phyloP scores from a whole-genome alignment of 345 rosid genomes.

The Salix exigua region DNA sequence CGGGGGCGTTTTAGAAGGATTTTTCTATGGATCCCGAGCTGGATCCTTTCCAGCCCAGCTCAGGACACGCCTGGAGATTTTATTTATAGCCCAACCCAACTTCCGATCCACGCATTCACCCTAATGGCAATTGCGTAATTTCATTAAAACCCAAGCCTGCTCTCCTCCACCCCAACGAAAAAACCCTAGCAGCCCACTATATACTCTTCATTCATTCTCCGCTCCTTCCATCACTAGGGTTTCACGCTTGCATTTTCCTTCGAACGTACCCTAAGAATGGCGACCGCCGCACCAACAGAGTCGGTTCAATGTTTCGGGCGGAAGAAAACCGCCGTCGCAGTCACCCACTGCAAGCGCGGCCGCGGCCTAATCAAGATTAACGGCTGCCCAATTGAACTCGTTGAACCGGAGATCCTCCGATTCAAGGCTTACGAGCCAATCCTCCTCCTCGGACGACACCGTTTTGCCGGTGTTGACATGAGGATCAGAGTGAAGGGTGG shows the following conservation, averaged over 20 bases:
- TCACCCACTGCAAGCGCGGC: slow-evolving; percentile 76
- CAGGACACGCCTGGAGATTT: no score
- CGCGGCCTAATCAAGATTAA: slow-evolving; percentile 71
- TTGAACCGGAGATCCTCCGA: slow-evolving; percentile 82
- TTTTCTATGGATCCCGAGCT: no score
- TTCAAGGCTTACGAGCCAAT: slow-evolving; percentile 75
- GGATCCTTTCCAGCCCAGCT: no score
- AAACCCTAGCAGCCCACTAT: neutral
- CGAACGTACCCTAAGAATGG: slow-evolving; percentile 23
- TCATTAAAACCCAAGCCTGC: no score
- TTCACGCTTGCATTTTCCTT: neutral
- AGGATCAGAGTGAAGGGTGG: slow-evolving; percentile 76
- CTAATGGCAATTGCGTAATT: no score
- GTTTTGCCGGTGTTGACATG: slow-evolving; percentile 83
- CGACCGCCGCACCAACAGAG: slow-evolving; percentile 33
- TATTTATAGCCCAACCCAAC: no score
- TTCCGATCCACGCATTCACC: no score
- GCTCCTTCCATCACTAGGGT: neutral
- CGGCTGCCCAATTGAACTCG: slow-evolving; percentile 75
- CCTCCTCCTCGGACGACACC: slow-evolving; percentile 68
- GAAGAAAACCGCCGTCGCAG: slow-evolving; percentile 83
- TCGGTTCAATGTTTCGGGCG: slow-evolving; percentile 82
- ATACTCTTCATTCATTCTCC: neutral
- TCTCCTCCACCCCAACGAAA: no score
- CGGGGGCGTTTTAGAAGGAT: no score